Evolutionary conservation across 176 grass and related monocot genomes (phyloP).

Genomic region (Chloris gayana): DNA sequence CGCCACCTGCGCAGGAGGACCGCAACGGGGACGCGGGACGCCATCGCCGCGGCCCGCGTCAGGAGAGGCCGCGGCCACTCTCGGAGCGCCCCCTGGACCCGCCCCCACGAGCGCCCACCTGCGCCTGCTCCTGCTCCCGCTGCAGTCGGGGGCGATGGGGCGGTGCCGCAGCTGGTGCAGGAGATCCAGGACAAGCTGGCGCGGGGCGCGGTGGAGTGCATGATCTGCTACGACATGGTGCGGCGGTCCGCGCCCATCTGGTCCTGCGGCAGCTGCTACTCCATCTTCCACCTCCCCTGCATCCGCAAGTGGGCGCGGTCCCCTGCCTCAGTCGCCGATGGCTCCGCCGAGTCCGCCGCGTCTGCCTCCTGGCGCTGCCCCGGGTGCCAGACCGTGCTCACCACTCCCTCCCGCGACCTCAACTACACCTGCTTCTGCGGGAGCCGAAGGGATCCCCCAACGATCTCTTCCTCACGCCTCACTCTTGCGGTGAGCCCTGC

Average conservation of each 20-base stretch:
- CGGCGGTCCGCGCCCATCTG: slow-evolving; percentile 74
- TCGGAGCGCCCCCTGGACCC: neutral
- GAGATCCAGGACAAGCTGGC: slow-evolving; percentile 94
- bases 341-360: slow-evolving; percentile 33
- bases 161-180: slow-evolving; percentile 89
- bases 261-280: slow-evolving; percentile 93
- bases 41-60: neutral
- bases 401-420: slow-evolving; percentile 54
- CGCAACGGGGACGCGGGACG: neutral
- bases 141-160: neutral
- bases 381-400: slow-evolving; percentile 81
- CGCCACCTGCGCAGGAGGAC: neutral
- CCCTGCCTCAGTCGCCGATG: slow-evolving; percentile 68
- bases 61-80: slow-evolving; percentile 2
- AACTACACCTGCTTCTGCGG: slow-evolving; percentile 90
- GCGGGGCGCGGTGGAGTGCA: slow-evolving; percentile 83
- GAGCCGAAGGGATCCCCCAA: slow-evolving; percentile 60
- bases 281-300: slow-evolving; percentile 95
- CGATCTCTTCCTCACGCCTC: slow-evolving; percentile 86
- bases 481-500: slow-evolving; percentile 91
- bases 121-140: neutral
- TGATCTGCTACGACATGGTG: slow-evolving; percentile 99
- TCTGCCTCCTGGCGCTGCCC: slow-evolving; percentile 77
- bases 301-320: slow-evolving; percentile 93
- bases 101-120: no score